Base-by-base conservation (phyloP, 306 rosid genomes). In the Vigna hirtella region DNA sequence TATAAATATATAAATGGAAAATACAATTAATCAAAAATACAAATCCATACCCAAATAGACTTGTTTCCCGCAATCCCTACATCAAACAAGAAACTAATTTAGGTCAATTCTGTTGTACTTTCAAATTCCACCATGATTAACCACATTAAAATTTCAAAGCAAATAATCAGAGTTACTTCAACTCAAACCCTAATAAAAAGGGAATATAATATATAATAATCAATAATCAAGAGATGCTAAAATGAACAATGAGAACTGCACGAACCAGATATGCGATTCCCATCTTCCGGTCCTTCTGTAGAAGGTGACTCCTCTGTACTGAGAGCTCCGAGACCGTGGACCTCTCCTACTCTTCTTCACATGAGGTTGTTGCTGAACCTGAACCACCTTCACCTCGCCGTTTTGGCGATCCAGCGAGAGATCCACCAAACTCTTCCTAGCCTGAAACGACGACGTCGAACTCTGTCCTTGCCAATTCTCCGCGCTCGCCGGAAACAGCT, bases 201-300 rank as follows among this genome's bases (percentile, higher is more conserved):
- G 53, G 24, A 8, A 48, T 24, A 55, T 55, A 42, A 12, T 58
- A 48, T 24, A 55, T 55, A 42, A 12, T 58, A 34, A 14, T 62
- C 2, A 34, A 34, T 15, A 75, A 38, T 18, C 11, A 50, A 62
- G 13, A 51, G 12, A 64, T 16, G 53, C 57, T 53, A 52, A 36
- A 77, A 1, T 34, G 51, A 82, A 77, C 30, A 52, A n/a, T 53
- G 50, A 14, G 79, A 71, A 77, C 11, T 65, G 32, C 66, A 83
- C 96, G 42, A 56, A 96, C 99, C 99, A 96, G 83, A 96, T 96
- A 89, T 95, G 99, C 52, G 99, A 95, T 85, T 95, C 99, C 99
- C 99, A 95, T 91, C 99, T 85, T 63, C 99, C 99, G n/a, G 99
- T 95, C 76, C 99, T 92, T 76, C 99, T 78, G 57, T 95, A 95